Evolutionary conservation across 176 grass and related monocot genomes (phyloP).

Genomic region (Bromus sterilis): DNA sequence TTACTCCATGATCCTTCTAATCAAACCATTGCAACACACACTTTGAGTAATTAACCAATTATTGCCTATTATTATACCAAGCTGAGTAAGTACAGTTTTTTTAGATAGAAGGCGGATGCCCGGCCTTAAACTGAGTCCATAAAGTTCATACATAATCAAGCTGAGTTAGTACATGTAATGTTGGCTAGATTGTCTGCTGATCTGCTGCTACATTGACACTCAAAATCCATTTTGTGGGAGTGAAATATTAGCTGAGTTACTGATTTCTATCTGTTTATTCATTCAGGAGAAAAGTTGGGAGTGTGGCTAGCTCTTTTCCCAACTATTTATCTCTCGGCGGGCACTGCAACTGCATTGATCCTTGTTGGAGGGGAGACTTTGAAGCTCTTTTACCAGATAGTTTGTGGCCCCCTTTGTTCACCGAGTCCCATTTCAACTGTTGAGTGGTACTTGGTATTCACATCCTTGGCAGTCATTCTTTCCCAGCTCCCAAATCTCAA

Average conservation of each 20-base stretch:
- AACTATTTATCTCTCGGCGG: constrained; percentile 93
- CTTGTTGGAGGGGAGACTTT: constrained; percentile 90
- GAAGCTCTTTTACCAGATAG: constrained; percentile 96
- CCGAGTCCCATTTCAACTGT: constrained; percentile 77
- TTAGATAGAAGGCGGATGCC: too few species aligned
- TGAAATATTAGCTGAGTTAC: not conserved
- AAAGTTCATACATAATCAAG: too few species aligned
- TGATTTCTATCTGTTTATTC: constrained; percentile 6
- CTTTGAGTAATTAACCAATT: not conserved
- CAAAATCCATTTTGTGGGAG: not conserved
- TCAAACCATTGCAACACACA: constrained; percentile 7
- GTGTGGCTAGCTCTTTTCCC: constrained; percentile 91
- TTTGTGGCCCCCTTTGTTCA: constrained; percentile 65
- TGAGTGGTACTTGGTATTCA: constrained; percentile 98
- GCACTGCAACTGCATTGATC: constrained; percentile 89
- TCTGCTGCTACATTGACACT: not conserved
- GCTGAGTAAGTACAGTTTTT: constrained; percentile 17
- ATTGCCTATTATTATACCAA: constrained; percentile 12
- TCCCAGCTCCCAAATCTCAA: constrained; percentile 99
- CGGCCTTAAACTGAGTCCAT: too few species aligned
- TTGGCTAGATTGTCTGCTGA: constrained; percentile 2
- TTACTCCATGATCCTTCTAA: not conserved
- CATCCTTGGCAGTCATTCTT: constrained; percentile 73
- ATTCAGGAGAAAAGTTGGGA: constrained; percentile 77
- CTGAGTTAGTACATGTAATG: constrained; percentile 9